These are phyloP conservation scores for Saturnispora zaruensis DNA, from an alignment of 805 yeast genomes.

Conservation along the genomic window DNA sequence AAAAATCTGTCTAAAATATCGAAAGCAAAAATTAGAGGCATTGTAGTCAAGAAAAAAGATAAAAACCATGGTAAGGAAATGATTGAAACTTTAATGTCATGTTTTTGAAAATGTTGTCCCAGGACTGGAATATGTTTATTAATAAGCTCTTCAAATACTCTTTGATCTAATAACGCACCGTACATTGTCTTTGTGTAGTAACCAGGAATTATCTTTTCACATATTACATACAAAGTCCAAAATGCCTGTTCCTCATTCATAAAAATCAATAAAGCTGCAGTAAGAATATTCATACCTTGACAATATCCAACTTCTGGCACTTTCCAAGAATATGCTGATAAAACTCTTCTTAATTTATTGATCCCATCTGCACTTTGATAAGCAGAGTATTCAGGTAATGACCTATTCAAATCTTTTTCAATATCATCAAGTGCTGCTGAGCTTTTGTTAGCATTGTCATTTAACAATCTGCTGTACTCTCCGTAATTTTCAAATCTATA, in stretches of 20 bases:
- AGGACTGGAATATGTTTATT: constrained; percentile 82
- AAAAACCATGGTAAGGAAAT: constrained; percentile 96
- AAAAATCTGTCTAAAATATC: constrained; percentile 86
- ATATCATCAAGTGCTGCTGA: constrained; percentile 93
- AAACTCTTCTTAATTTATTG: constrained; percentile 70
- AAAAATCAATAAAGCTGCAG: constrained; percentile 67
- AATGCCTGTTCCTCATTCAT: constrained; percentile 97
- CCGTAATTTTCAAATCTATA: constrained; percentile 53
- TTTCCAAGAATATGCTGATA: constrained; percentile 93
- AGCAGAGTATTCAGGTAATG: constrained; percentile 93
- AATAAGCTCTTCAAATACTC: constrained; percentile 84
- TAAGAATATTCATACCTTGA: constrained; percentile 96
- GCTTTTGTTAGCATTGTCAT: constrained; percentile 50
- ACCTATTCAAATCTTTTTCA: constrained; percentile 89
- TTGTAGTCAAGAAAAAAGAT: constrained; percentile 78
- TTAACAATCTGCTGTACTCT: constrained; percentile 50
- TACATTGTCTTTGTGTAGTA: constrained; percentile 96
- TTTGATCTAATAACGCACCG: constrained; percentile 89
- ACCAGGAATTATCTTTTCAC: constrained; percentile 86
- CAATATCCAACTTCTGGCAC: constrained; percentile 97
- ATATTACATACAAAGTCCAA: constrained; percentile 76
- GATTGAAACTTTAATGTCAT: constrained; percentile 87
- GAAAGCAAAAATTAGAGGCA: constrained; percentile 92
- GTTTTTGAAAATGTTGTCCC: constrained; percentile 68
- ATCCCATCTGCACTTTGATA: constrained; percentile 86